Base-by-base conservation (phyloP, 306 rosid genomes). In the Echinosophora koreensis region DNA sequence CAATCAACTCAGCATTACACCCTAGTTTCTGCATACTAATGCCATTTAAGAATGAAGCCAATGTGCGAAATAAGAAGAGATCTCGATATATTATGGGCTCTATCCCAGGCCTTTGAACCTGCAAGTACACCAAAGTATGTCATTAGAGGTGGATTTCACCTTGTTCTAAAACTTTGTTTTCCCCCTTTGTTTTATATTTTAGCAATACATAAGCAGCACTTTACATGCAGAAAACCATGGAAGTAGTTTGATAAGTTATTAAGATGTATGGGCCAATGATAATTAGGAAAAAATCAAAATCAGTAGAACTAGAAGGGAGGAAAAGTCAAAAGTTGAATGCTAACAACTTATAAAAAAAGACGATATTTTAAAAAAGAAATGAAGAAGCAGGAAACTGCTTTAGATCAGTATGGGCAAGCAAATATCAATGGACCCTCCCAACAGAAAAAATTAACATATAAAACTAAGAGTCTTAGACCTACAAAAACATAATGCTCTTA, bases 1-100 rank as follows among this genome's bases (percentile, higher is more conserved):
- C 97, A 83, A 95, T 92, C 82, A 95, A 87, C 89, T 95, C 99
- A 30, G 99, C 97, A 82, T 95, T 95, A 80, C 97, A 95, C 35
- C 99, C 99, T 41, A 95, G 87, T 74, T 95, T 95, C 82, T 92
- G 97, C 12, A 92, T 89, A 84, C 99, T 95, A 73, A 95, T 74
- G 63, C 89, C 97, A 73, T 90, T 92, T 83, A 95, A 86, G 84
- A 95, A 88, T 63, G 99, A 95, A 84, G 99, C 99, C 65, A 95
- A 89, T 44, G 88, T 92, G 62, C 99, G 97, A 71, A 92, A 95
- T 12, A 95, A 89, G 84, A 95, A 95, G 84, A 92, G 97, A 88
- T 95, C 99, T 80, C 95, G 85, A 80, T 92, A 92, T 44, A 95
- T 95, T 73, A 95, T 86, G 60, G 97, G 99, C 87, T 95, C 99